These are phyloP conservation scores for Conticribra guillardii DNA, from an alignment of 108 stramenopile genomes.

Conservation along the genomic window DNA sequence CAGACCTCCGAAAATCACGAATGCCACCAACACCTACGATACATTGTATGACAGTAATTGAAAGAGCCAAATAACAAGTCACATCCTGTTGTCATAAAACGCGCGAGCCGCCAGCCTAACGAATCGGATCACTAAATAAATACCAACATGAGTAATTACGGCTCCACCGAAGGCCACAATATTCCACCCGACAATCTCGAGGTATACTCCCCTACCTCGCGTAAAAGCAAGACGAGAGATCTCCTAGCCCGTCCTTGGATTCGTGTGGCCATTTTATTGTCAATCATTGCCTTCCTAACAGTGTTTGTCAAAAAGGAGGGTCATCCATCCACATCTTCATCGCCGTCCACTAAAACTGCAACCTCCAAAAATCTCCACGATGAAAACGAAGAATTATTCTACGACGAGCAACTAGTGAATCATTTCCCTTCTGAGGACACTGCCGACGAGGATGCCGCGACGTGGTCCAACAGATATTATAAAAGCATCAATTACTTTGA, in stretches of 20 bases:
- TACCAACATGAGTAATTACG: background rate
- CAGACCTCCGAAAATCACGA: too few relatives aligned
- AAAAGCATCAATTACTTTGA: conserved; percentile 46
- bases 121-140: too few relatives aligned
- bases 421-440: conserved; percentile 51
- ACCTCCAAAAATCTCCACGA: conserved; percentile 11
- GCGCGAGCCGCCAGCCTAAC: too few relatives aligned
- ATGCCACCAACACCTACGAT: too few relatives aligned
- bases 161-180: background rate
- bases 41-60: too few relatives aligned
- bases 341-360: conserved; percentile 1
- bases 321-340: conserved; percentile 1
- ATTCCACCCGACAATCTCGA: background rate
- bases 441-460: conserved; percentile 11
- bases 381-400: conserved; percentile 45
- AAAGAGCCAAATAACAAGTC: too few relatives aligned
- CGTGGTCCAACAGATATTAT: conserved; percentile 79
- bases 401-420: conserved; percentile 58
- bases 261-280: background rate
- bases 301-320: too few relatives aligned
- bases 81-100: too few relatives aligned
- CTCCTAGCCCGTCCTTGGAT: background rate
- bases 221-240: background rate
- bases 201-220: background rate
- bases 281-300: background rate